These are phyloP conservation scores for Nemania sp. DNA, from an alignment of 2,329 filamentous ascomycete genomes.

Conservation along the genomic window DNA sequence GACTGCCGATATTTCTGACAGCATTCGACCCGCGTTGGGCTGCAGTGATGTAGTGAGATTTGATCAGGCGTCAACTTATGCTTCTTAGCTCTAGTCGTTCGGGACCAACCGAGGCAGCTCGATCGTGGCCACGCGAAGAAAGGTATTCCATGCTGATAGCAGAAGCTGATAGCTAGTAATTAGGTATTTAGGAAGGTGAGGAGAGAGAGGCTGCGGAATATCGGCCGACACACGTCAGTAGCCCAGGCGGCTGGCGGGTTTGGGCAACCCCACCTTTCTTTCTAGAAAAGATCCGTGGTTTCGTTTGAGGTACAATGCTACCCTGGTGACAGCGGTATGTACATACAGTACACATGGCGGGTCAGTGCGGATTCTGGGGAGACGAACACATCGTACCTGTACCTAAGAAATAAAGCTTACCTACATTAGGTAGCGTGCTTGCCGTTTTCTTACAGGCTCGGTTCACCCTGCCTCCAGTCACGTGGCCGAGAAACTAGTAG, in stretches of 20 bases:
- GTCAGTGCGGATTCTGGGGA: too few relatives aligned
- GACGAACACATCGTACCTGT: too few relatives aligned
- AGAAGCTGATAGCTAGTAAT: too few relatives aligned
- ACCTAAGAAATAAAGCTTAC: too few relatives aligned
- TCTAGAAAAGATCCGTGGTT: slow-evolving; percentile 20
- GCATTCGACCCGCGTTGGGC: slow-evolving; percentile 17
- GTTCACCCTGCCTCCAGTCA: too few relatives aligned
- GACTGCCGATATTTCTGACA: neutral
- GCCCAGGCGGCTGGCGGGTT: neutral
- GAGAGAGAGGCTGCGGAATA: slow-evolving; percentile 11
- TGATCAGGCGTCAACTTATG: slow-evolving; percentile 15
- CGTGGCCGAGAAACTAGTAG: too few relatives aligned
- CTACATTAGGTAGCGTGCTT: too few relatives aligned
- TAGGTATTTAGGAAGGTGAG: too few relatives aligned
- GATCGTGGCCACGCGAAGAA: neutral
- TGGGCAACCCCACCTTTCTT: slow-evolving; percentile 5
- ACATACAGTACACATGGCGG: neutral
- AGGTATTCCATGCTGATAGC: slow-evolving; percentile 1
- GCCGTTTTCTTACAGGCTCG: too few relatives aligned
- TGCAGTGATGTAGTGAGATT: slow-evolving; percentile 9
- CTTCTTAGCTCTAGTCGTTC: neutral
- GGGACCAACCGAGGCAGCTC: slow-evolving; percentile 11
- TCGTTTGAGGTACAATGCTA: too few relatives aligned
- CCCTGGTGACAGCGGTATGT: neutral
- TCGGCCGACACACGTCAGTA: slow-evolving; percentile 11